These are phyloP conservation scores for Triangularia verruculosa DNA, from an alignment of 2,329 filamentous ascomycete species.

Conservation along the genomic window DNA sequence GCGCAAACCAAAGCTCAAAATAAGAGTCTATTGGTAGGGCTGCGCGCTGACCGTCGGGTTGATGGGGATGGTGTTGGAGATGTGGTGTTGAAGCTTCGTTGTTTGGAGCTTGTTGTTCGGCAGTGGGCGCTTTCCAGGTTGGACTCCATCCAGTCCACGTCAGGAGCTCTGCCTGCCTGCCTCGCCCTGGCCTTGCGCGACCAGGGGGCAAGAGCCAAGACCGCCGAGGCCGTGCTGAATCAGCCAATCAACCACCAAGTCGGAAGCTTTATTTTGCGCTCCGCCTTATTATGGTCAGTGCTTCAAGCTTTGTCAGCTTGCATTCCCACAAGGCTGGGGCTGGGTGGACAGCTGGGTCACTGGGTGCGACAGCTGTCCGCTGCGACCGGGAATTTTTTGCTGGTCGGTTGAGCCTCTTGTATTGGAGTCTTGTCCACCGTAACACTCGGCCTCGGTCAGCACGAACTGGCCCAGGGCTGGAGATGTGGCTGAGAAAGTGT, in stretches of 20 bases:
- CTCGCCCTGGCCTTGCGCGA: not conserved
- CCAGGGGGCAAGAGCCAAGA: not conserved
- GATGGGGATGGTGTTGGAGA: slow-evolving; percentile 12
- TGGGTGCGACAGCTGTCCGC: not conserved
- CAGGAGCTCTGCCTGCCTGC: slow-evolving; percentile 31
- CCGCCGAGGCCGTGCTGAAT: not conserved
- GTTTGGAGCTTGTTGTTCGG: slow-evolving; percentile 9
- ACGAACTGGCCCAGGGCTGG: not conserved
- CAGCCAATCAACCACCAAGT: slow-evolving; percentile 11
- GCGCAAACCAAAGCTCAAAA: not conserved
- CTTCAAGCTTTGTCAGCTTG: not conserved
- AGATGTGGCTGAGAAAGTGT: not conserved
- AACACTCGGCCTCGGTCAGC: slow-evolving; percentile 21
- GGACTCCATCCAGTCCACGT: slow-evolving; percentile 23
- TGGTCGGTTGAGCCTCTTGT: slow-evolving; percentile 6
- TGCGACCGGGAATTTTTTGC: not conserved
- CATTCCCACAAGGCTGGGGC: not conserved
- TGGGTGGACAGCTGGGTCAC: not conserved
- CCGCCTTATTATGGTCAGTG: not conserved
- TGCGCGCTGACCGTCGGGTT: slow-evolving; percentile 17
- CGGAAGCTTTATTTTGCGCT: slow-evolving; percentile 14
- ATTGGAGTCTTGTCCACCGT: slow-evolving; percentile 18
- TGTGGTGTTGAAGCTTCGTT: slow-evolving; percentile 7
- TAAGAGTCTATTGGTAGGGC: not conserved
- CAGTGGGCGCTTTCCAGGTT: slow-evolving; percentile 3